These are phyloP conservation scores for Pyricularia pennisetigena DNA, from an alignment of 2,329 filamentous ascomycete species.

Conservation along the genomic window DNA sequence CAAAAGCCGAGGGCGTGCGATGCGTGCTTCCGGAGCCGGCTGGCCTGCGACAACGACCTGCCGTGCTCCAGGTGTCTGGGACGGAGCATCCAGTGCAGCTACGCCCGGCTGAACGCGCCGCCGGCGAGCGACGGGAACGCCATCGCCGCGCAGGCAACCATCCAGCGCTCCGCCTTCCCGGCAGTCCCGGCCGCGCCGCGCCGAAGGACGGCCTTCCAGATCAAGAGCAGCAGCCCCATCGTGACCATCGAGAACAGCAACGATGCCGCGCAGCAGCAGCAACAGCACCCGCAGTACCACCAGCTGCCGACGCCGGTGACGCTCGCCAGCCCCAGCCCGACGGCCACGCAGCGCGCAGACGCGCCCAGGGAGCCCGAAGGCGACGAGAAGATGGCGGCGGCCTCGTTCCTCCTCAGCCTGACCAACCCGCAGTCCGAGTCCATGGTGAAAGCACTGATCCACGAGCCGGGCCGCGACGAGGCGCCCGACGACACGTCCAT, in stretches of 20 bases:
- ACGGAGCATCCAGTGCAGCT: slow-evolving; percentile 13
- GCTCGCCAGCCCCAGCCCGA: neutral
- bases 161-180: neutral
- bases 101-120: slow-evolving; percentile 7
- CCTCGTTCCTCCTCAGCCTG: slow-evolving; percentile 16
- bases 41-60: slow-evolving; percentile 16
- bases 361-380: slow-evolving; percentile 4
- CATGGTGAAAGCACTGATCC: slow-evolving; percentile 13
- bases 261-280: too few relatives aligned
- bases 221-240: neutral
- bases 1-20: slow-evolving; percentile 19
- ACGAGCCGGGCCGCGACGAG: slow-evolving; percentile 1
- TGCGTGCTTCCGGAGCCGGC: slow-evolving; percentile 18
- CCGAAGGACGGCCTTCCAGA: neutral
- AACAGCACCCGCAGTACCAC: neutral
- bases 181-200: neutral
- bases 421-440: slow-evolving; percentile 16
- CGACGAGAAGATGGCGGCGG: slow-evolving; percentile 12
- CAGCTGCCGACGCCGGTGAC: neutral
- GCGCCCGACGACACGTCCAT: neutral
- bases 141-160: neutral
- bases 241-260: neutral
- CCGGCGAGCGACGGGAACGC: neutral
- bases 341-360: neutral
- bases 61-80: slow-evolving; percentile 16